Percentiles rank a stretch among this genome's conserved stretches.
Conservation (phyloP, 2,329 filamentous ascomycete genomes). For the Paecilomyces sp. region DNA sequence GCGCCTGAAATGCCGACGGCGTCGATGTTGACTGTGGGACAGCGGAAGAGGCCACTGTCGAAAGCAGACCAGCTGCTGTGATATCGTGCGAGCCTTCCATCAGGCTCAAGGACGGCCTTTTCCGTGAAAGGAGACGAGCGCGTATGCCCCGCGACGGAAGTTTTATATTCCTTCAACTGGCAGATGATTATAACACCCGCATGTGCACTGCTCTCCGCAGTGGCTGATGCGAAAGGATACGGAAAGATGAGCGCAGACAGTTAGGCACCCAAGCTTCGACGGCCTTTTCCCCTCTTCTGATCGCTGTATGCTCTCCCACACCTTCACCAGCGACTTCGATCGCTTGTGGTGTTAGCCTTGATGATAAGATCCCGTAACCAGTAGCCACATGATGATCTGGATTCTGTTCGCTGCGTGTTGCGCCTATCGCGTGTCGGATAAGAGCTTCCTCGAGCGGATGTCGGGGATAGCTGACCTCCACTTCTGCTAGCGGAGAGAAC, state of each 20-base stretch:
- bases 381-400: background rate
- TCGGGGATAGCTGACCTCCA: background rate
- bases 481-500: background rate
- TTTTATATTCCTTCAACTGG: background rate
- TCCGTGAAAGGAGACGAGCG: background rate
- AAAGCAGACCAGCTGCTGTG: background rate
- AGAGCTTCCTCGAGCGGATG: background rate
- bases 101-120: background rate
- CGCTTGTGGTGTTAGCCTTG: background rate
- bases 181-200: background rate
- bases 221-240: background rate
- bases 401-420: background rate
- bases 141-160: background rate
- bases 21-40: background rate
- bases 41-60: background rate
- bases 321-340: background rate
- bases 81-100: background rate
- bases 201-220: background rate
- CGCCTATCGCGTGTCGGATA: background rate
- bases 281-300: background rate
- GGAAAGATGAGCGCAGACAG: background rate
- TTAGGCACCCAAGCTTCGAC: background rate
- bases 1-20: constrained; percentile 1
- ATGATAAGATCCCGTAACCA: background rate
- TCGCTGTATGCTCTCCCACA: background rate